A percentile compares a stretch with the other conserved stretches of the same genome.
These are phyloP conservation scores for Senna tora DNA, from an alignment of 306 rosid species.

Conservation along the genomic window DNA sequence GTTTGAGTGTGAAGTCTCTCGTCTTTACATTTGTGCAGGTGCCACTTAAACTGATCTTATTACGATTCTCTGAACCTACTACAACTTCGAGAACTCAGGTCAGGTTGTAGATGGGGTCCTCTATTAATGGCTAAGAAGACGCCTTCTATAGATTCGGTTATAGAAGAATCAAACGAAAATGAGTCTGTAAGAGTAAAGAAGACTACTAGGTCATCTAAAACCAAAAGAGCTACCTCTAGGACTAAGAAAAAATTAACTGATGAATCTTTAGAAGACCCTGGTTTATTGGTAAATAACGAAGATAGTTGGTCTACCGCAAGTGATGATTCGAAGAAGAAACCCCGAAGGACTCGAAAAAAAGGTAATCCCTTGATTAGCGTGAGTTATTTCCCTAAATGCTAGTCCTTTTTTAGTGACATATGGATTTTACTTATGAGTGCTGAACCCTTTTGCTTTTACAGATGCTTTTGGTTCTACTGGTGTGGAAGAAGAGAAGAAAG, in stretches of 20 bases:
- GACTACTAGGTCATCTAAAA: constrained; percentile 54
- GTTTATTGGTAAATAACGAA: constrained; percentile 44
- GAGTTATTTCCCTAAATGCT: no score
- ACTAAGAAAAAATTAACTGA: constrained; percentile 55
- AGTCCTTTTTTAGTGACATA: no score
- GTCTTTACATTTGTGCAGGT: constrained; percentile 56
- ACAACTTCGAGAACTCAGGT: constrained; percentile 54
- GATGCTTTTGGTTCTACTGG: no score
- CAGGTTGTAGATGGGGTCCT: constrained; percentile 56
- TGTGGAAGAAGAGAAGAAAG: no score
- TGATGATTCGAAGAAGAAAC: no score
- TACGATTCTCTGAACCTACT: constrained; percentile 44
- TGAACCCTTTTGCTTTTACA: no score
- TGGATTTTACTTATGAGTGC: no score
- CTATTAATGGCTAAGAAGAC: constrained; percentile 70
- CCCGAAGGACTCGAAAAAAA: no score
- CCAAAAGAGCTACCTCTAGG: constrained; percentile 41
- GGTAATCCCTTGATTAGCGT: no score
- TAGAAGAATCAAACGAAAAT: no score
- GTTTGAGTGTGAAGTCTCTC: constrained; percentile 35
- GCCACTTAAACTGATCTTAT: constrained; percentile 49
- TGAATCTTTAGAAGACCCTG: constrained; percentile 43
- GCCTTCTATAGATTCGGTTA: constrained; percentile 45
- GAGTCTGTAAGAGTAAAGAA: constrained; percentile 55
- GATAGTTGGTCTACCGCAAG: constrained; percentile 45